Conservation (phyloP, 1,284 basidiomycete genomes). For the Tilletiaria anomala region DNA sequence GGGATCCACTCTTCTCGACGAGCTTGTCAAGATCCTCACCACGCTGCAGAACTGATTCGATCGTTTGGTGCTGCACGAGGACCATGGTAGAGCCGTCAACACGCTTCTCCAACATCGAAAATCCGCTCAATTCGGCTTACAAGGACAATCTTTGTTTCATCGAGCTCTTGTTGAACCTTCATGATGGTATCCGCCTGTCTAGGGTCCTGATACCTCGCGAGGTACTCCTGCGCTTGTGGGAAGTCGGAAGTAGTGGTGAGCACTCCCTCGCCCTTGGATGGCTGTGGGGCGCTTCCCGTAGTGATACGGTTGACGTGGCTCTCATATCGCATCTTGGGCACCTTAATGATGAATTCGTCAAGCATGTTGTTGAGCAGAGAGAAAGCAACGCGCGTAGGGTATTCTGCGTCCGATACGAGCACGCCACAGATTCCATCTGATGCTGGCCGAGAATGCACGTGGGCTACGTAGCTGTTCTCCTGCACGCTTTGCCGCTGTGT, state of each 20-base stretch:
- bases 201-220: conserved; percentile 93
- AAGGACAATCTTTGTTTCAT: conserved; percentile 91
- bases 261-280: conserved; percentile 30
- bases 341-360: conserved; percentile 75
- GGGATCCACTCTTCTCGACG: conserved; percentile 80
- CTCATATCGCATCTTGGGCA: conserved; percentile 52
- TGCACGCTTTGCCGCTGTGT: conserved; percentile 67
- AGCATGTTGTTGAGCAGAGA: conserved; percentile 84
- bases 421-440: conserved; percentile 51
- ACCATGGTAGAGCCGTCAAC: background rate
- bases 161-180: conserved; percentile 93
- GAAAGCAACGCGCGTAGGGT: conserved; percentile 90
- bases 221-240: conserved; percentile 57
- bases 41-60: conserved; percentile 87
- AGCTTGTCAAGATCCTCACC: conserved; percentile 96
- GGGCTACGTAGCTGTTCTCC: conserved; percentile 85
- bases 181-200: conserved; percentile 95
- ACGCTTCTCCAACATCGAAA: background rate
- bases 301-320: conserved; percentile 25
- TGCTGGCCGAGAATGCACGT: conserved; percentile 55
- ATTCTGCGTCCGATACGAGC: conserved; percentile 87
- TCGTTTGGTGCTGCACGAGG: conserved; percentile 67
- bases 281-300: conserved; percentile 20
- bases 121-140: no score
- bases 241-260: conserved; percentile 26